phyloP scores from a whole-genome alignment of 176 grass and related monocot species.

The Musa itinerans region DNA sequence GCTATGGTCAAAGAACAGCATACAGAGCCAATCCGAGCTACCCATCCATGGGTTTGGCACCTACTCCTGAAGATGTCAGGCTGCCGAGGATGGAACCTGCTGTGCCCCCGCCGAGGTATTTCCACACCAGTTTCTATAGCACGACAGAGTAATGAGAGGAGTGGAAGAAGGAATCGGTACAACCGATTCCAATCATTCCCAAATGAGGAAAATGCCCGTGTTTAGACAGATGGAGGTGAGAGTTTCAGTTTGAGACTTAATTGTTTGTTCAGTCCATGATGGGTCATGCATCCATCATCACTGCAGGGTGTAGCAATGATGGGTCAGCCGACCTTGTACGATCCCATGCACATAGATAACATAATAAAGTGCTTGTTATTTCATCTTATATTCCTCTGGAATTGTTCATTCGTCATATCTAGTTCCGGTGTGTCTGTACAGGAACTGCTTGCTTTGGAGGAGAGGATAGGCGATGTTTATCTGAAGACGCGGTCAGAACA shows the following conservation, averaged over 20 bases:
- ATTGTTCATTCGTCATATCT: neutral
- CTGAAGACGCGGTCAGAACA: constrained; percentile 44
- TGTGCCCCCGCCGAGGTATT: constrained; percentile 38
- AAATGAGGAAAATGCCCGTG: constrained; percentile 17
- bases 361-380: constrained; percentile 16
- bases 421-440: constrained; percentile 8
- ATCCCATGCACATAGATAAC: constrained; percentile 54
- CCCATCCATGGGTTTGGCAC: constrained; percentile 21
- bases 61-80: constrained; percentile 17
- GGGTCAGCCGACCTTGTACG: constrained; percentile 23
- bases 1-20: constrained; percentile 34
- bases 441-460: constrained; percentile 85
- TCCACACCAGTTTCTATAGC: constrained; percentile 24
- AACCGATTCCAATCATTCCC: constrained; percentile 37
- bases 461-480: constrained; percentile 64
- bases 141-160: constrained; percentile 36
- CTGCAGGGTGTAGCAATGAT: constrained; percentile 41
- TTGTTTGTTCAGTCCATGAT: neutral
- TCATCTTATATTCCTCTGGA: neutral
- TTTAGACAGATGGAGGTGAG: constrained; percentile 26
- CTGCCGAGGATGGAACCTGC: constrained; percentile 4
- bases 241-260: neutral
- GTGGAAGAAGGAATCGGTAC: constrained; percentile 43
- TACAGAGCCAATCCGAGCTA: constrained; percentile 14
- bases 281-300: constrained; percentile 16